phyloP scores from a whole-genome alignment of 1,284 basidiomycete species.

The Cutaneotrichosporon sp. region DNA sequence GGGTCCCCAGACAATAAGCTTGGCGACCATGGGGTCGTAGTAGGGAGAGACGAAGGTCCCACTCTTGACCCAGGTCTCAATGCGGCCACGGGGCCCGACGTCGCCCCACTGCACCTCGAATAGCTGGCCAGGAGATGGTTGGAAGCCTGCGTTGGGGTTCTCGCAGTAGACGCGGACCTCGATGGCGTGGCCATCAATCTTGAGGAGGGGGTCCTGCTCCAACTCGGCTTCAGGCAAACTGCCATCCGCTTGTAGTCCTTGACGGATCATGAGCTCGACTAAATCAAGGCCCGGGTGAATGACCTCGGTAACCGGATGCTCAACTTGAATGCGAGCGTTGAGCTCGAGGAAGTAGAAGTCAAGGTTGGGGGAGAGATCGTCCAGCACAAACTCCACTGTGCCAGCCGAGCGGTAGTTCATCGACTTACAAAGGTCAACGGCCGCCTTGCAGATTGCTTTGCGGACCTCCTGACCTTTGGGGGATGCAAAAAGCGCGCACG shows the following conservation, averaged over 20 bases:
- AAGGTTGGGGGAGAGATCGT: conserved; percentile 48
- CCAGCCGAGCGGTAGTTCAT: conserved; percentile 61
- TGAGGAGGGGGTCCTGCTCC: conserved; percentile 24
- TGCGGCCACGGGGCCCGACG: conserved; percentile 29
- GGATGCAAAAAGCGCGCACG: conserved; percentile 52
- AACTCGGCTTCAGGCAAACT: conserved; percentile 47
- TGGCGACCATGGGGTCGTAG: conserved; percentile 56
- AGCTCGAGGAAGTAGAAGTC: conserved; percentile 69
- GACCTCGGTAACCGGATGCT: conserved; percentile 64
- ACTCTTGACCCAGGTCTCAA: conserved; percentile 42
- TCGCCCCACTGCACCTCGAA: conserved; percentile 55
- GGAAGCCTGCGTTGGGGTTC: conserved; percentile 58
- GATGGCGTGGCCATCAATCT: conserved; percentile 51
- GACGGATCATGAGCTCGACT: conserved; percentile 58
- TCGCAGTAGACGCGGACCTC: conserved; percentile 66
- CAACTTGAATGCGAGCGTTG: conserved; percentile 69
- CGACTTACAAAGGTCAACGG: conserved; percentile 53
- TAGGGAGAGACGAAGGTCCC: conserved; percentile 55
- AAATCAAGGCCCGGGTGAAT: conserved; percentile 59
- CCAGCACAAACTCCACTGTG: conserved; percentile 65
- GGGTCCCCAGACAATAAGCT: conserved; percentile 34
- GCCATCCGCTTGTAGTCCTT: conserved; percentile 32
- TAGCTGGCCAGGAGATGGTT: conserved; percentile 60
- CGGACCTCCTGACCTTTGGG: conserved; percentile 43
- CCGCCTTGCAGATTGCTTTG: conserved; percentile 55